phyloP scores from a whole-genome alignment of 805 yeast species.

The Metschnikowia arizonensis region DNA sequence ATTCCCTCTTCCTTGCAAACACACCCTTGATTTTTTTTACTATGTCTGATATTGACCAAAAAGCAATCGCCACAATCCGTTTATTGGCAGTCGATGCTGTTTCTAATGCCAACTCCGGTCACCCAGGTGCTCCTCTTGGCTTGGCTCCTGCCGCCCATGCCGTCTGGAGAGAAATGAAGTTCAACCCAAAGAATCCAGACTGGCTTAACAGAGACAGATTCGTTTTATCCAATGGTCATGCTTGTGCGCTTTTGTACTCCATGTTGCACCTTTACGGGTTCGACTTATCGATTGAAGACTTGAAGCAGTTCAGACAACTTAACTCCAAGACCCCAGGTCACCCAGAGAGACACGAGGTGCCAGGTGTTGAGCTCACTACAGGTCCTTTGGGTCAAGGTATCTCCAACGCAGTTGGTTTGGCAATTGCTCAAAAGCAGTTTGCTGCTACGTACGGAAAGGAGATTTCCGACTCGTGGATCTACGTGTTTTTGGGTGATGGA shows the following conservation, averaged over 20 bases:
- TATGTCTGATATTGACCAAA: slow-evolving; percentile 51
- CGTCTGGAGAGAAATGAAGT: slow-evolving; percentile 71
- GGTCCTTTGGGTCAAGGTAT: slow-evolving; percentile 99
- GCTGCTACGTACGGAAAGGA: slow-evolving; percentile 95
- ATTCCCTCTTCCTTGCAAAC: background rate
- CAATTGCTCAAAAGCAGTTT: slow-evolving; percentile 86
- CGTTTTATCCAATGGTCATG: slow-evolving; percentile 94
- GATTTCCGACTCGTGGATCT: slow-evolving; percentile 73
- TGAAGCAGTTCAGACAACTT: slow-evolving; percentile 85
- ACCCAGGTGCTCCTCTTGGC: slow-evolving; percentile 99
- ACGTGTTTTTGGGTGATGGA: slow-evolving; percentile 89
- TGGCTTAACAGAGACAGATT: slow-evolving; percentile 97
- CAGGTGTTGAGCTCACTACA: slow-evolving; percentile 95
- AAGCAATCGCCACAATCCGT: slow-evolving; percentile 85
- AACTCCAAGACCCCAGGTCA: slow-evolving; percentile 95
- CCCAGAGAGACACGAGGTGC: slow-evolving; percentile 80
- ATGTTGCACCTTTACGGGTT: slow-evolving; percentile 84
- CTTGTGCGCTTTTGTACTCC: slow-evolving; percentile 84
- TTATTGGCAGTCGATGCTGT: slow-evolving; percentile 84
- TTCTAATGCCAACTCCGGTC: slow-evolving; percentile 89
- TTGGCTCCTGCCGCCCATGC: slow-evolving; percentile 94
- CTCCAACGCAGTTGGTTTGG: slow-evolving; percentile 92
- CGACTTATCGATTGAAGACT: slow-evolving; percentile 75
- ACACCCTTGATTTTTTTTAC: slow-evolving; percentile 2
- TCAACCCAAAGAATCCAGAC: slow-evolving; percentile 86